A percentile compares a stretch with the other conserved stretches of the same genome.
phyloP scores from a whole-genome alignment of 176 grass and related monocot species.

The Triticum aestivum region DNA sequence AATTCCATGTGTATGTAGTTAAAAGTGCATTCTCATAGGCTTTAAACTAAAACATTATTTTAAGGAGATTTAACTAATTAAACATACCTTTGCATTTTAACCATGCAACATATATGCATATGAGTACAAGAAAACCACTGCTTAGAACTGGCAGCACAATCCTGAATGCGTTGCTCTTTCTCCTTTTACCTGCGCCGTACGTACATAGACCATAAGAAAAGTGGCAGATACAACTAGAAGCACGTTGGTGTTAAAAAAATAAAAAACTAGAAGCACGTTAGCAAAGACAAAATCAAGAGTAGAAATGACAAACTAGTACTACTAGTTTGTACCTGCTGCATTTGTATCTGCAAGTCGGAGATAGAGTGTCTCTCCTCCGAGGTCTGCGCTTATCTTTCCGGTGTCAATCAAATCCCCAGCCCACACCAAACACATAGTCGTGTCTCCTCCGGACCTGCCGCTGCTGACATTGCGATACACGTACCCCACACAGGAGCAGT shows the following conservation, averaged over 20 bases:
- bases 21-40: not conserved
- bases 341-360: constrained; percentile 10
- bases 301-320: not conserved
- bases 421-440: constrained; percentile 40
- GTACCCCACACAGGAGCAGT: constrained; percentile 64
- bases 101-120: not conserved
- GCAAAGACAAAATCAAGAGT: not conserved
- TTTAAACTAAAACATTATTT: not conserved
- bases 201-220: not conserved
- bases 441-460: not conserved
- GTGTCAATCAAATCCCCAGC: constrained; percentile 28
- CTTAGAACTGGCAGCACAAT: not conserved
- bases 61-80: not conserved
- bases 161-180: not conserved
- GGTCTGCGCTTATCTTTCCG: not conserved
- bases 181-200: not conserved
- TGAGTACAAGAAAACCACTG: not conserved
- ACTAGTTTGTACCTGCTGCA: not conserved
- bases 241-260: no score
- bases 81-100: constrained; percentile 10
- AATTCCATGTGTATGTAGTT: not conserved
- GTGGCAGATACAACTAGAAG: not conserved
- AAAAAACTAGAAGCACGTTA: not conserved
- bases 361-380: constrained; percentile 32
- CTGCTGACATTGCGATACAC: not conserved